Evolutionary conservation across 2,329 filamentous ascomycete species (phyloP).

Genomic region (Cladorrhinum sp.): DNA sequence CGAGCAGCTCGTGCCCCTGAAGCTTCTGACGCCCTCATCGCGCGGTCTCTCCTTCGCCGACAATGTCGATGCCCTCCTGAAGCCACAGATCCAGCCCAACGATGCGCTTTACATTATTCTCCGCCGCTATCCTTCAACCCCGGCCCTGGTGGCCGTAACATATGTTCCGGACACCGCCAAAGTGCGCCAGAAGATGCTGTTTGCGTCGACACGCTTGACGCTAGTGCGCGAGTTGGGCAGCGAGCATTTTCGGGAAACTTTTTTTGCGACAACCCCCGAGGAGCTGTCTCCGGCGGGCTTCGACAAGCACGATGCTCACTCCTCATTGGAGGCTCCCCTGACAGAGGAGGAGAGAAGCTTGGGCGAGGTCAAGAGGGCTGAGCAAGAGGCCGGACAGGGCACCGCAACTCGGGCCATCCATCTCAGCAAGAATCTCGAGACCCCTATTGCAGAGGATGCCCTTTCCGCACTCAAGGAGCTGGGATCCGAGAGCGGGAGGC

Average conservation of each 20-base stretch:
- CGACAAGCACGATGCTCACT: conserved; percentile 68
- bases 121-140: conserved; percentile 58
- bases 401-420: conserved; percentile 60
- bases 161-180: conserved; percentile 77
- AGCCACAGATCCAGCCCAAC: conserved; percentile 61
- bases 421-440: conserved; percentile 53
- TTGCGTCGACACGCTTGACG: conserved; percentile 73
- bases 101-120: conserved; percentile 73
- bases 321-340: conserved; percentile 62
- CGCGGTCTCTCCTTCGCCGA: conserved; percentile 58
- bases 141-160: conserved; percentile 66
- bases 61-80: conserved; percentile 59
- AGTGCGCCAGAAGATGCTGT: conserved; percentile 83
- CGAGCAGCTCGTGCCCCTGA: conserved; percentile 63
- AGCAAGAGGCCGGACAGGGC: conserved; percentile 69
- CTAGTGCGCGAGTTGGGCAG: conserved; percentile 73
- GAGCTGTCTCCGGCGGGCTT: conserved; percentile 71
- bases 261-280: conserved; percentile 67
- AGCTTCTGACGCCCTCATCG: conserved; percentile 51
- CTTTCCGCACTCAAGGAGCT: conserved; percentile 61
- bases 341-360: conserved; percentile 74
- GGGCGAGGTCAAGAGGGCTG: conserved; percentile 69
- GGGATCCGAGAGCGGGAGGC: conserved; percentile 46
- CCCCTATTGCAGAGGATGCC: conserved; percentile 62
- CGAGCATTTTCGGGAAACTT: conserved; percentile 73